phyloP scores from a whole-genome alignment of 1,284 basidiomycete species.

The Apiotrichum laibachii region DNA sequence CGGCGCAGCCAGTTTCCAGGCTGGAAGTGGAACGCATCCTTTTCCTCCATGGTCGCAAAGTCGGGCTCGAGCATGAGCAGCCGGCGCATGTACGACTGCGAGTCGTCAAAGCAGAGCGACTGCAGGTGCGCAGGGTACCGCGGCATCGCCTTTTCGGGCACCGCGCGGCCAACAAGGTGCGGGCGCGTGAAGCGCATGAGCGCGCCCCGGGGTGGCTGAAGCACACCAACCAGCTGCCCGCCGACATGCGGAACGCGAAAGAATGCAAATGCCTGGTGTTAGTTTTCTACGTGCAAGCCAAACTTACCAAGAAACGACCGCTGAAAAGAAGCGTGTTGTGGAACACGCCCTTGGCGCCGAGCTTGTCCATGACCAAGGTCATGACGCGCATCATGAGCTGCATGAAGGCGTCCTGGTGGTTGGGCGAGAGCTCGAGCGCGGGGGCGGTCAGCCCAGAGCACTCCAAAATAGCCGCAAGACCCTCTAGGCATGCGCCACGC shows the following conservation, averaged over 20 bases:
- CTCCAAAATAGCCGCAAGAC: conserved; percentile 53
- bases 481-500: conserved; percentile 55
- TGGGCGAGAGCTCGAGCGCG: conserved; percentile 42
- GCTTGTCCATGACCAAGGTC: conserved; percentile 55
- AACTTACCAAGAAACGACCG: conserved; percentile 51
- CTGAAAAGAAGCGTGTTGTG: conserved; percentile 57
- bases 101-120: conserved; percentile 46
- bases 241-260: conserved; percentile 56
- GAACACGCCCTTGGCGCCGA: conserved; percentile 57
- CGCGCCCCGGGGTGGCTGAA: conserved; percentile 53
- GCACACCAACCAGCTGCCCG: conserved; percentile 53
- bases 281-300: background rate
- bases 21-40: conserved; percentile 51
- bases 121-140: conserved; percentile 44
- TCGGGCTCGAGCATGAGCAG: conserved; percentile 36
- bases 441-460: conserved; percentile 48
- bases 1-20: conserved; percentile 53
- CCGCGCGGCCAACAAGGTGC: conserved; percentile 27
- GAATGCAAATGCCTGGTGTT: conserved; percentile 53
- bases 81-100: conserved; percentile 45
- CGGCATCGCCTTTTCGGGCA: conserved; percentile 29
- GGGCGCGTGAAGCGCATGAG: conserved; percentile 49
- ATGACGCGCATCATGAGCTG: conserved; percentile 51
- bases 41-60: conserved; percentile 41
- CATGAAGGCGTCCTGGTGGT: conserved; percentile 45